Conservation (phyloP, 106 monocot genomes). For the Acorus calamus region DNA sequence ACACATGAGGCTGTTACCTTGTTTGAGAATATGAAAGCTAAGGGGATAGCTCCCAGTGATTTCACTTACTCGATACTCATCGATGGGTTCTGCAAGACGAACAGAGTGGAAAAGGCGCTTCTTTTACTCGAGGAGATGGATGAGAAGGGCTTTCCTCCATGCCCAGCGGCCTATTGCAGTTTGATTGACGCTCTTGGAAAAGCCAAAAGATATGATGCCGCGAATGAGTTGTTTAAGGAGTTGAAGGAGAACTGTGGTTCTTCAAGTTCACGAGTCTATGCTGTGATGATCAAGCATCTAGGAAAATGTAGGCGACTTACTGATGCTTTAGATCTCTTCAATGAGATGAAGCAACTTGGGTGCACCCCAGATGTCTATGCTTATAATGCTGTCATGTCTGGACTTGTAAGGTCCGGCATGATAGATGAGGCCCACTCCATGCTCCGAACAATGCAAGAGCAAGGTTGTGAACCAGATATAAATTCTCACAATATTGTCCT, state of each 20-base stretch:
- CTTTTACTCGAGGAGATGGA: constrained; percentile 96
- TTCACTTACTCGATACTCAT: constrained; percentile 94
- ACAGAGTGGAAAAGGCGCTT: constrained; percentile 72
- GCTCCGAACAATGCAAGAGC: constrained; percentile 68
- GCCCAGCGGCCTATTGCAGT: constrained; percentile 88
- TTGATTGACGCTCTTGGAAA: constrained; percentile 89
- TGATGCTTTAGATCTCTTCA: constrained; percentile 59
- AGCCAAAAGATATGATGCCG: constrained; percentile 69
- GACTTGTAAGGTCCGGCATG: constrained; percentile 72
- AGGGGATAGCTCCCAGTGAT: constrained; percentile 56
- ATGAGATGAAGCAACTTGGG: constrained; percentile 88
- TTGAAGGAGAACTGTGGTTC: constrained; percentile 77
- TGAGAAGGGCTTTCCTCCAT: constrained; percentile 88
- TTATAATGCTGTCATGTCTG: constrained; percentile 93
- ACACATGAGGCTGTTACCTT: constrained; percentile 38
- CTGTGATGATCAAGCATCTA: constrained; percentile 93
- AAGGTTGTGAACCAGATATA: constrained; percentile 72
- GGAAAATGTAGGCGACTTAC: constrained; percentile 61
- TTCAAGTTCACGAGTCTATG: constrained; percentile 77
- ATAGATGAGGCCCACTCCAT: constrained; percentile 71
- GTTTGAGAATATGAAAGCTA: constrained; percentile 82
- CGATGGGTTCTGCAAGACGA: constrained; percentile 85
- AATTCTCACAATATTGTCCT: constrained; percentile 83
- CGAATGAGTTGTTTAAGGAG: constrained; percentile 85
- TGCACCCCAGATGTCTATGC: constrained; percentile 71